Evolutionary conservation across 495 filamentous ascomycete genomes (phyloP).

Genomic region (Aspergillus olivimuriae): DNA sequence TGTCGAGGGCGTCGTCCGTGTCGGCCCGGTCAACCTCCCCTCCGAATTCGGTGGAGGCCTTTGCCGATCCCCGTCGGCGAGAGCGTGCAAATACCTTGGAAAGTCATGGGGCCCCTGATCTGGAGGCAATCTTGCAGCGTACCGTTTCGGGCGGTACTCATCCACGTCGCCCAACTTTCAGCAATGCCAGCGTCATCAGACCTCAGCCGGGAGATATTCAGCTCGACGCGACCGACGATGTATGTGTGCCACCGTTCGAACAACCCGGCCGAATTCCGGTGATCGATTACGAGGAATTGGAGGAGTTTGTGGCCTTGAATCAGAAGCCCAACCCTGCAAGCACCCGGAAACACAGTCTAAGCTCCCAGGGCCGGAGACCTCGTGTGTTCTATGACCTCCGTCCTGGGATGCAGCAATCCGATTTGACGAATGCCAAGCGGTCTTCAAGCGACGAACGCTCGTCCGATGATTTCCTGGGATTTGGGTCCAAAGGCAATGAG

Average conservation of each 20-base stretch:
- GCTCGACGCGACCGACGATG: slow-evolving; percentile 60
- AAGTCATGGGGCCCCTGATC: slow-evolving; percentile 50
- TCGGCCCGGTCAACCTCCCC: slow-evolving; percentile 72
- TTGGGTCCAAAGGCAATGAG: slow-evolving; percentile 15
- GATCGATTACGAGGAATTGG: slow-evolving; percentile 85
- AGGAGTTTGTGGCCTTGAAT: slow-evolving; percentile 72
- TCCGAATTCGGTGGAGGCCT: slow-evolving; percentile 95
- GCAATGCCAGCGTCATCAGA: slow-evolving; percentile 48
- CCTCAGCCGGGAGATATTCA: slow-evolving; percentile 40
- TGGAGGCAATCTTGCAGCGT: slow-evolving; percentile 60
- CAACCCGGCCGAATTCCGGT: slow-evolving; percentile 49
- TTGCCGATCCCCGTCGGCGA: slow-evolving; percentile 68
- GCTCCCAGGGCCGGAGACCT: slow-evolving; percentile 41
- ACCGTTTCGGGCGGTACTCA: slow-evolving; percentile 66
- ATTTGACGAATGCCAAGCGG: slow-evolving; percentile 27
- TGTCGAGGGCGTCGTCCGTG: slow-evolving; percentile 48
- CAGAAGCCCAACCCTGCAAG: slow-evolving; percentile 31
- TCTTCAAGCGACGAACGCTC: slow-evolving; percentile 19
- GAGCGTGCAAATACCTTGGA: slow-evolving; percentile 61
- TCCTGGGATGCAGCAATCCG: slow-evolving; percentile 25
- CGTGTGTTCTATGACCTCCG: slow-evolving; percentile 62
- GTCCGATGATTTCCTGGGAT: slow-evolving; percentile 18
- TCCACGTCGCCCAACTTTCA: slow-evolving; percentile 54
- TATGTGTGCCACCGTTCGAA: slow-evolving; percentile 66
- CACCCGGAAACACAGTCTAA: slow-evolving; percentile 46